Evolutionary conservation across 768 basidiomycete species (phyloP), one percentile per base, ranked within the genome.

Genomic region (Mycena galericulata): DNA sequence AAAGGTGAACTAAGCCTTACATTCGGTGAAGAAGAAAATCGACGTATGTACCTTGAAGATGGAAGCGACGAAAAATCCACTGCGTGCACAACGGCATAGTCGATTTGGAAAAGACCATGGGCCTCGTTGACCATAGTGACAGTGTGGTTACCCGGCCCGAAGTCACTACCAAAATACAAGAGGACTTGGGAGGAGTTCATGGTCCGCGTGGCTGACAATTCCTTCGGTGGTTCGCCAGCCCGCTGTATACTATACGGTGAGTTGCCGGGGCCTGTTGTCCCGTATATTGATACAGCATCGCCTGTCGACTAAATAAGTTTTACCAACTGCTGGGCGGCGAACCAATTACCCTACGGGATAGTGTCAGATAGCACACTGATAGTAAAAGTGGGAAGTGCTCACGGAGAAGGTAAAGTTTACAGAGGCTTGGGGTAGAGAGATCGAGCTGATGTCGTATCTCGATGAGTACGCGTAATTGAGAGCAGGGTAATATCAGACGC

Each of bases 51-150:
- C 50, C 34, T 61, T 12, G 53, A 54, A n/a, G 53, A 24, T 27
- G 40, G 2, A 32, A 40, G 11, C 14, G 17, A 49, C 5, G 54
- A n/a, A n/a, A n/a, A 36, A 24, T 14, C 41, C 22, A 54, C 71
- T 29, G 51, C 54, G 51, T 68, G 65, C 4, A 76, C 69, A 20
- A 69, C 59, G 9, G 83, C 83, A 45, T 80, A 79, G 49, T 83
- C 79, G 30, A 84, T 74, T 26, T 74, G 62, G 27, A 72, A 65
- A 12, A 65, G 58, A 34, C 67, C 70, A 8, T 63, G 47, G 1
- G 24, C 24, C 24, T 68, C 46, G 27, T 47, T 72, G 0, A 30
- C 49, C 17, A 72, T 26, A 8, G 41, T 68, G 7, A 72, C 41
- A 4, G 67, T 72, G 53, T 72, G 26, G 26, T 65, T 68, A 12